Conservation (phyloP, 805 yeast species). For the Zygoascus biomembranicola region DNA sequence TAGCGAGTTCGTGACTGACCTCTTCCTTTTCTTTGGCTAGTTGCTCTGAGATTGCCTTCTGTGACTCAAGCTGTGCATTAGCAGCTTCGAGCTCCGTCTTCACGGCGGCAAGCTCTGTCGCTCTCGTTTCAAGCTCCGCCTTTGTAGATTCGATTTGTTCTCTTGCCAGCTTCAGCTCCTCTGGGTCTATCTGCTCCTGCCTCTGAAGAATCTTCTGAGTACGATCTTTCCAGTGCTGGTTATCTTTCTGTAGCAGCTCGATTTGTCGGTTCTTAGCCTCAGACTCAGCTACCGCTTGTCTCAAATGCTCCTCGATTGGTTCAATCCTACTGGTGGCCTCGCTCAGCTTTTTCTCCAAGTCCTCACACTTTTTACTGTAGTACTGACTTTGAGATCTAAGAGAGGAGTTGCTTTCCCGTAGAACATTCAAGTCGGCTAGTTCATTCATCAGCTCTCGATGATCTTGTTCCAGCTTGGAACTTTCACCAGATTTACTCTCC, state of each 20-base stretch:
- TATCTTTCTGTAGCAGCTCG: conserved; percentile 41
- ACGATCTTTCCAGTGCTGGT: conserved; percentile 50
- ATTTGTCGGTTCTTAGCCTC: conserved; percentile 45
- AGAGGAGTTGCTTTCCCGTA: conserved; percentile 61
- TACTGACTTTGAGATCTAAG: conserved; percentile 44
- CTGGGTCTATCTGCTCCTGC: conserved; percentile 41
- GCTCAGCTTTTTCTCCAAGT: conserved; percentile 36
- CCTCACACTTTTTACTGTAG: conserved; percentile 26
- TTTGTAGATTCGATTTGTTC: conserved; percentile 1
- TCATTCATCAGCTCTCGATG: conserved; percentile 44
- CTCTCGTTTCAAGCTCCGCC: neutral
- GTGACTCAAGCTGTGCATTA: conserved; percentile 2
- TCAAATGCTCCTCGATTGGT: conserved; percentile 37
- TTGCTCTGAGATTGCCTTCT: conserved; percentile 5
- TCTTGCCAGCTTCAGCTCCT: conserved; percentile 24
- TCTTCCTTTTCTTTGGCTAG: conserved; percentile 11
- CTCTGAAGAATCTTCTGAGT: conserved; percentile 40
- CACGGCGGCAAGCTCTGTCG: conserved; percentile 23
- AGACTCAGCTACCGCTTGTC: conserved; percentile 33
- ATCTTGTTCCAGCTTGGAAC: conserved; percentile 21
- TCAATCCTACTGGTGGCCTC: conserved; percentile 30
- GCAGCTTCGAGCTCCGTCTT: conserved; percentile 23
- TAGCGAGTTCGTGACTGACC: conserved; percentile 1
- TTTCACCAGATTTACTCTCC: conserved; percentile 14
- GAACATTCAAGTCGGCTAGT: conserved; percentile 50